These are phyloP conservation scores for Corylus avellana DNA, from an alignment of 306 rosid genomes.

Conservation along the genomic window DNA sequence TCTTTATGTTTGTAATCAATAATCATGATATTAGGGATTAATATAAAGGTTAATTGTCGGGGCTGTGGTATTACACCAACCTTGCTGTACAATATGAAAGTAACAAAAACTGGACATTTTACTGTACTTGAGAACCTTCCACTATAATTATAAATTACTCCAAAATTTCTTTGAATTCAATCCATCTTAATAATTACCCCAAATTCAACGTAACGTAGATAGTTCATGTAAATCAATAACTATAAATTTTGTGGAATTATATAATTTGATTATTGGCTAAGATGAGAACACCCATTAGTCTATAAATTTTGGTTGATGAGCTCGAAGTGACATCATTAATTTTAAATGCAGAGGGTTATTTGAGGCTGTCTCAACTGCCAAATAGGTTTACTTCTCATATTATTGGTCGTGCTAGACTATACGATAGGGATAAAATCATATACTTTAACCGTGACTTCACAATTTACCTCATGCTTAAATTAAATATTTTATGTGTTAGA, in stretches of 20 bases:
- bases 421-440: too few relatives aligned
- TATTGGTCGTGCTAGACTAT: too few relatives aligned
- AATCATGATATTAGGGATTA: not conserved
- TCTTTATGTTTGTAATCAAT: constrained; percentile 31
- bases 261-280: too few relatives aligned
- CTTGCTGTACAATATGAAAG: not conserved
- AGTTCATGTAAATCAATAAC: not conserved
- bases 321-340: too few relatives aligned
- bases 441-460: too few relatives aligned
- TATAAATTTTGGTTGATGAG: too few relatives aligned
- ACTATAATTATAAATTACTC: not conserved
- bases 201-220: not conserved
- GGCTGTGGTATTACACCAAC: not conserved
- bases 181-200: not conserved
- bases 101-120: not conserved
- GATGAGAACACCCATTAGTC: too few relatives aligned
- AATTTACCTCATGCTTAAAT: too few relatives aligned
- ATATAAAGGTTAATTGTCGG: not conserved
- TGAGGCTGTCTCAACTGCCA: too few relatives aligned
- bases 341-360: too few relatives aligned
- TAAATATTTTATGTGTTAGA: too few relatives aligned
- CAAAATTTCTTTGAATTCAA: constrained; percentile 1
- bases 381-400: too few relatives aligned
- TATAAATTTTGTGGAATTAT: not conserved
- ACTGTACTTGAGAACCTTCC: not conserved